A percentile compares a stretch with the other conserved stretches of the same genome.
These are phyloP conservation scores for Pseudogymnoascus sp. DNA, from an alignment of 2,329 filamentous ascomycete species.

Conservation along the genomic window DNA sequence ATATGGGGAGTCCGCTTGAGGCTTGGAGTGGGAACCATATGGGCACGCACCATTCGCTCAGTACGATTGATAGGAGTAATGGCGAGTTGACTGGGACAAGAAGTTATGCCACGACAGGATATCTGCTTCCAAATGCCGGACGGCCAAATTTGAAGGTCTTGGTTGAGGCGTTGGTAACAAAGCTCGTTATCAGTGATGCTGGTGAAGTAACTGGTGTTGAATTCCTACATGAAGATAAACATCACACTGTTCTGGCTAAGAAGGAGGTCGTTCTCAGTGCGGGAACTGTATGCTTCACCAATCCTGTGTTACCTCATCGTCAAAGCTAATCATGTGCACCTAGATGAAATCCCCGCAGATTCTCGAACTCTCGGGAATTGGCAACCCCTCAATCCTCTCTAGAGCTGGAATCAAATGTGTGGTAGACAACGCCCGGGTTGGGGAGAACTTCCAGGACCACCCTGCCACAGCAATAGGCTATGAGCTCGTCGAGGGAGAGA, in stretches of 20 bases:
- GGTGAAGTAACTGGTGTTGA: constrained; percentile 23
- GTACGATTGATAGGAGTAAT: constrained; percentile 13
- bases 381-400: constrained; percentile 20
- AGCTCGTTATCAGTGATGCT: constrained; percentile 47
- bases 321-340: not conserved
- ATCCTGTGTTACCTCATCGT: not conserved
- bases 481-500: constrained; percentile 15
- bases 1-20: constrained; percentile 15
- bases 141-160: constrained; percentile 66
- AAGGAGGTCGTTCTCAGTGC: constrained; percentile 30
- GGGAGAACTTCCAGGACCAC: constrained; percentile 23
- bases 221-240: constrained; percentile 17
- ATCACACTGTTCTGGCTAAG: constrained; percentile 21
- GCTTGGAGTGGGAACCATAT: constrained; percentile 20
- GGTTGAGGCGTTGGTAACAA: constrained; percentile 77
- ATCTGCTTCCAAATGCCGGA: constrained; percentile 16
- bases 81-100: constrained; percentile 16
- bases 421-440: constrained; percentile 17
- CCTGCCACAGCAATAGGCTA: constrained; percentile 13
- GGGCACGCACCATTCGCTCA: constrained; percentile 10
- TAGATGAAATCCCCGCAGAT: constrained; percentile 28
- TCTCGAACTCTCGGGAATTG: constrained; percentile 33
- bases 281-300: constrained; percentile 19
- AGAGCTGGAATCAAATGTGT: constrained; percentile 18
- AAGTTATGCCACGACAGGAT: constrained; percentile 23